Percentiles rank a stretch among this genome's conserved stretches.
phyloP scores from a whole-genome alignment of 768 basidiomycete species.

The Kockovaella imperatae region DNA sequence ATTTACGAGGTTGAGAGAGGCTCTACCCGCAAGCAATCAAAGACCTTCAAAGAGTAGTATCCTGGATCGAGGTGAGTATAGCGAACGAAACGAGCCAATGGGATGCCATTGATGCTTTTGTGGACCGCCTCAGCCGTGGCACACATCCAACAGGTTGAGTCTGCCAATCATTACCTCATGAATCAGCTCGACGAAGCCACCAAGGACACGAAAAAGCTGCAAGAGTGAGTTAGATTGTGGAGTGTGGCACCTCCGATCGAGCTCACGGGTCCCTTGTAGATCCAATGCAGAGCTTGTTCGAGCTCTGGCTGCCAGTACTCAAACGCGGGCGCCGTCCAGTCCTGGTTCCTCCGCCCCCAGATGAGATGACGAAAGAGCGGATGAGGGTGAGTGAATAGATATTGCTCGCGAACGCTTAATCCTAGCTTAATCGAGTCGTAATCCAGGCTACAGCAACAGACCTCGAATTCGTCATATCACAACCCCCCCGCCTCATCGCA shows the following conservation, averaged over 20 bases:
- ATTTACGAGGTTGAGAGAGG: conserved; percentile 82
- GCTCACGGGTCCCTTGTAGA: not conserved
- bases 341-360: too few species aligned
- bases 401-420: too few species aligned
- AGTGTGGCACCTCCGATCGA: not conserved
- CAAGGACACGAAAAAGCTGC: conserved; percentile 11
- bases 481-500: too few species aligned
- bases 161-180: conserved; percentile 21
- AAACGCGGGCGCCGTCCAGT: not conserved
- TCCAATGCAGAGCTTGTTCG: conserved; percentile 11
- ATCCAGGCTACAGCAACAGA: too few species aligned
- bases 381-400: too few species aligned
- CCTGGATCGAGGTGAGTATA: conserved; percentile 72
- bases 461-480: too few species aligned
- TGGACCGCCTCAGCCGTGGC: conserved; percentile 55
- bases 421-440: too few species aligned
- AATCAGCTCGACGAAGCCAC: conserved; percentile 4
- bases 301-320: not conserved
- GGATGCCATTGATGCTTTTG: not conserved
- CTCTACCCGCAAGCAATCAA: conserved; percentile 80
- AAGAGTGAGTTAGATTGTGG: conserved; percentile 11
- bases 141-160: conserved; percentile 77
- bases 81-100: conserved; percentile 5
- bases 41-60: conserved; percentile 87
- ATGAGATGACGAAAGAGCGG: too few species aligned